These are phyloP conservation scores for Aphanoascus verrucosus DNA, from an alignment of 2,329 filamentous ascomycete species.

Conservation along the genomic window DNA sequence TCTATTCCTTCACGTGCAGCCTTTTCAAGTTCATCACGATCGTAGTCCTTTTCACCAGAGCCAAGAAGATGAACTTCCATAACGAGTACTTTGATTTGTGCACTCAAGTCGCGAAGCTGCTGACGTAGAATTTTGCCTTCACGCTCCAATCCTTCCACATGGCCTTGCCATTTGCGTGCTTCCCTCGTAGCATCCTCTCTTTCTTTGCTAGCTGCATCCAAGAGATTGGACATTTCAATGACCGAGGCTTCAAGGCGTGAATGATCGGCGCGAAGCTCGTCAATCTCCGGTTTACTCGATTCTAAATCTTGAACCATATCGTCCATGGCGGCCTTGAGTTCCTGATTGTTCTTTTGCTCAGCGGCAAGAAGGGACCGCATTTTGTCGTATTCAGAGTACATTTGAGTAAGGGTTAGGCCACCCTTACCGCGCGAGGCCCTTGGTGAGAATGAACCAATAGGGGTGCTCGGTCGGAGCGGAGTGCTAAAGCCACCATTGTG, in stretches of 20 bases:
- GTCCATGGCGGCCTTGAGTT: slow-evolving; percentile 66
- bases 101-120: slow-evolving; percentile 78
- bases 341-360: slow-evolving; percentile 62
- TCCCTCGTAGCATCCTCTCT: slow-evolving; percentile 69
- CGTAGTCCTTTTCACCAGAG: slow-evolving; percentile 68
- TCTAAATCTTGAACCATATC: slow-evolving; percentile 79
- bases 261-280: slow-evolving; percentile 73
- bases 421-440: slow-evolving; percentile 44
- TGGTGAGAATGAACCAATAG: slow-evolving; percentile 42
- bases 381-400: slow-evolving; percentile 52
- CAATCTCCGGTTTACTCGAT: slow-evolving; percentile 73
- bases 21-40: slow-evolving; percentile 64
- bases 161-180: slow-evolving; percentile 65
- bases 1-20: slow-evolving; percentile 68
- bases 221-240: slow-evolving; percentile 69
- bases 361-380: slow-evolving; percentile 58
- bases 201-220: slow-evolving; percentile 71
- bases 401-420: slow-evolving; percentile 50
- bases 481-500: slow-evolving; percentile 43
- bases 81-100: slow-evolving; percentile 80
- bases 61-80: slow-evolving; percentile 68
- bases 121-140: slow-evolving; percentile 73
- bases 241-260: slow-evolving; percentile 70
- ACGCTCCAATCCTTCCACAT: slow-evolving; percentile 49
- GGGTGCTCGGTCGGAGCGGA: slow-evolving; percentile 42